Evolutionary conservation across 257 asterid genomes (phyloP).

Genomic region (Ophiorrhiza pumila): DNA sequence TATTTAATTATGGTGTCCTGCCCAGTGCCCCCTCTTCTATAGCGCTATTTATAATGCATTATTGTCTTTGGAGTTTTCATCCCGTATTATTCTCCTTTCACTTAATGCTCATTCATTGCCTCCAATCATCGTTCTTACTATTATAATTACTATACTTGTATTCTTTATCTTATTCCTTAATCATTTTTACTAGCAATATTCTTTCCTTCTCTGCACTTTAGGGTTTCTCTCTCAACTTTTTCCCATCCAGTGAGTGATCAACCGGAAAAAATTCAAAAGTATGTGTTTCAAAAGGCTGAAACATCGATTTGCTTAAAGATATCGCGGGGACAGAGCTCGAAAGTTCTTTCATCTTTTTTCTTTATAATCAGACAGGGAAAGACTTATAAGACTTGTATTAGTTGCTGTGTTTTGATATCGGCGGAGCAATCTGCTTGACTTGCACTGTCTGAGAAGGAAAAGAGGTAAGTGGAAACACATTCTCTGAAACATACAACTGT

Average conservation of each 20-base stretch:
- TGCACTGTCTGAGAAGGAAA: too few species aligned
- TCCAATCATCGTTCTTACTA: slow-evolving; percentile 11
- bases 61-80: neutral
- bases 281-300: neutral
- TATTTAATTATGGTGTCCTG: neutral
- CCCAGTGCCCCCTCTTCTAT: neutral
- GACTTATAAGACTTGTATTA: too few species aligned
- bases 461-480: slow-evolving; percentile 2
- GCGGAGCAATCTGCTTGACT: too few species aligned
- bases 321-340: slow-evolving; percentile 14
- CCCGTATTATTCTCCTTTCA: neutral
- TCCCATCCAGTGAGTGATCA: too few species aligned
- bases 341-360: slow-evolving; percentile 3
- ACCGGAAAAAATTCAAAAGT: too few species aligned
- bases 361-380: neutral
- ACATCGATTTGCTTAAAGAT: neutral
- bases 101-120: slow-evolving; percentile 19
- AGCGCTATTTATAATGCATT: slow-evolving; percentile 10
- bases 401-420: neutral
- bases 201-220: slow-evolving; percentile 20
- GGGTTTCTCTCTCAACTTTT: slow-evolving; percentile 41
- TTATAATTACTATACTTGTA: slow-evolving; percentile 11
- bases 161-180: neutral
- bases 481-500: neutral
- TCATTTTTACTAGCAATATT: neutral